phyloP scores from a whole-genome alignment of 495 filamentous ascomycete species.

The Aspergillus cavernicola region DNA sequence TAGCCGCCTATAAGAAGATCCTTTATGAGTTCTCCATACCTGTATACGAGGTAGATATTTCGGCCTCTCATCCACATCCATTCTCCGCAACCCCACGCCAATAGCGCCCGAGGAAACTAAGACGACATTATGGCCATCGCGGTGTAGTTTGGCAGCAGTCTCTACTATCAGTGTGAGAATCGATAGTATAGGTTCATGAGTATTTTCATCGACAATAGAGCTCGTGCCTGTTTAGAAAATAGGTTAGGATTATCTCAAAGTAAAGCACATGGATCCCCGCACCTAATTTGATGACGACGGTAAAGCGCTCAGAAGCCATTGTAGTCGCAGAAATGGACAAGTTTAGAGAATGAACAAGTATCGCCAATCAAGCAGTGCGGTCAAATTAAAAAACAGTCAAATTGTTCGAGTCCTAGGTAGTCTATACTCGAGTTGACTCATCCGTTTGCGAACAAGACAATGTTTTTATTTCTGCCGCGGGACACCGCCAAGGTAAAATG shows the following conservation, averaged over 20 bases:
- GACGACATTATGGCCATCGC: slow-evolving; percentile 90
- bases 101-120: slow-evolving; percentile 97
- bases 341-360: neutral
- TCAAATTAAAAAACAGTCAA: neutral
- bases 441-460: neutral
- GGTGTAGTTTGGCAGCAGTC: slow-evolving; percentile 76
- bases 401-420: neutral
- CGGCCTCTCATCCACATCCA: slow-evolving; percentile 85
- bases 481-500: slow-evolving; percentile 26
- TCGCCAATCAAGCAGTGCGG: neutral
- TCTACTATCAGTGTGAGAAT: slow-evolving; percentile 89
- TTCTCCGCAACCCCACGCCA: slow-evolving; percentile 82
- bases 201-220: slow-evolving; percentile 95
- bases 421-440: slow-evolving; percentile 7
- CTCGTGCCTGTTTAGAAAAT: slow-evolving; percentile 67
- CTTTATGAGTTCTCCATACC: slow-evolving; percentile 35
- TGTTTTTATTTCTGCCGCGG: slow-evolving; percentile 28
- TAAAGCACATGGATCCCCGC: slow-evolving; percentile 34
- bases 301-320: slow-evolving; percentile 42
- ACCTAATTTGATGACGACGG: slow-evolving; percentile 95
- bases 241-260: slow-evolving; percentile 16
- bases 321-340: slow-evolving; percentile 10
- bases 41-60: slow-evolving; percentile 84
- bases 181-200: slow-evolving; percentile 93
- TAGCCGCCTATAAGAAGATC: neutral